A percentile compares a stretch with the other conserved stretches of the same genome.
Evolutionary conservation across 805 yeast genomes (phyloP).

Genomic region (Ogataea trehaloabstinens): DNA sequence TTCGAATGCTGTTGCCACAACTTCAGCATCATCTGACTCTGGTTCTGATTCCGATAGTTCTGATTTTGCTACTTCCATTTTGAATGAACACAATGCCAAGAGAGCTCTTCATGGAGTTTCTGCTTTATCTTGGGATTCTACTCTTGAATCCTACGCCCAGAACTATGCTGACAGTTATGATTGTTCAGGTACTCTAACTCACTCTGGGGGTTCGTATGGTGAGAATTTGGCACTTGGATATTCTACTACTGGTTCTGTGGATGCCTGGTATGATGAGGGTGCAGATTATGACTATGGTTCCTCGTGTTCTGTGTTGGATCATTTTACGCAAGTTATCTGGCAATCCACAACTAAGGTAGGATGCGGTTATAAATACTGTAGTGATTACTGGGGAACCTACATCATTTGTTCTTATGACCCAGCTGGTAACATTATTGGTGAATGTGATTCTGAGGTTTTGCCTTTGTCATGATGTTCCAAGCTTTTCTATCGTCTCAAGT

Average conservation of each 20-base stretch:
- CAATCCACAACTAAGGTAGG: conserved; percentile 58
- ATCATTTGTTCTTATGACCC: conserved; percentile 75
- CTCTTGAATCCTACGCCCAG: conserved; percentile 55
- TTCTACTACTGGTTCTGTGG: conserved; percentile 51
- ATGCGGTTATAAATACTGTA: conserved; percentile 56
- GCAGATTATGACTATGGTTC: conserved; percentile 48
- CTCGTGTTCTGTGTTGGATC: conserved; percentile 52
- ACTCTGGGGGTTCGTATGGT: conserved; percentile 68
- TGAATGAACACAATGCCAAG: conserved; percentile 59
- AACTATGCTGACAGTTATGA: conserved; percentile 52
- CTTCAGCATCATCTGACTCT: conserved; percentile 14
- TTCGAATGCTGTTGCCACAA: conserved; percentile 4
- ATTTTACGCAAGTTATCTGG: conserved; percentile 80
- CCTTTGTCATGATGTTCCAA: conserved; percentile 18
- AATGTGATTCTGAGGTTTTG: conserved; percentile 37
- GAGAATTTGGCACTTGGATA: conserved; percentile 77
- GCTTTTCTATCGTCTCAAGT: neutral
- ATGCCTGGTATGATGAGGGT: conserved; percentile 75
- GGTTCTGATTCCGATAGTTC: conserved; percentile 17
- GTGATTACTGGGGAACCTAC: conserved; percentile 51
- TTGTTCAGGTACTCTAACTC: conserved; percentile 61
- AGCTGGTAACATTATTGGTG: conserved; percentile 68
- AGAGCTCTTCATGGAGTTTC: conserved; percentile 55
- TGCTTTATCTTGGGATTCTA: conserved; percentile 54
- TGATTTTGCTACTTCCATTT: conserved; percentile 36